A percentile compares a stretch with the other conserved stretches of the same genome.
phyloP scores from a whole-genome alignment of 1,139 yeast genomes.

The Lodderomyces metapsilosis region DNA sequence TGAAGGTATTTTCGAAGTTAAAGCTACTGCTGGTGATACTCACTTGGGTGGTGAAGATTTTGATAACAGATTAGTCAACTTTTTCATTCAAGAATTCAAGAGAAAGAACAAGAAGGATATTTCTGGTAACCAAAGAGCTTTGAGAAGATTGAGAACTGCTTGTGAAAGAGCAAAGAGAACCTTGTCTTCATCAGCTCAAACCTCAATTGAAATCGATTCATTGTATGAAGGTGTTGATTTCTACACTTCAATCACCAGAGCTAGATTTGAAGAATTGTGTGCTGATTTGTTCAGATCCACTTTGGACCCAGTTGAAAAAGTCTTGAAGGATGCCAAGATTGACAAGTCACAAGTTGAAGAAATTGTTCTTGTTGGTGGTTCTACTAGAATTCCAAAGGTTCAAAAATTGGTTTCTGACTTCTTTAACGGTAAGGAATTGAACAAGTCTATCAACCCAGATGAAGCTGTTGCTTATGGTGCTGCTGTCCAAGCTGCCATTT shows the following conservation, averaged over 20 bases:
- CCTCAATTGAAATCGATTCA: slow-evolving; percentile 96
- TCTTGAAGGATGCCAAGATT: slow-evolving; percentile 91
- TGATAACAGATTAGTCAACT: slow-evolving; percentile 93
- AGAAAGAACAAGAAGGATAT: slow-evolving; percentile 94
- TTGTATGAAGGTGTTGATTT: slow-evolving; percentile 95
- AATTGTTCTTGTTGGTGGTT: slow-evolving; percentile 99
- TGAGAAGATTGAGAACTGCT: slow-evolving; percentile 98
- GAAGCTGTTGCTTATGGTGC: slow-evolving; percentile 99
- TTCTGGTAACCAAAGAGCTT: slow-evolving; percentile 90
- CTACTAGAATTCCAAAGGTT: slow-evolving; percentile 99
- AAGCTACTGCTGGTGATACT: slow-evolving; percentile 99
- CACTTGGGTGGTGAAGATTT: slow-evolving; percentile 99
- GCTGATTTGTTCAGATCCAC: slow-evolving; percentile 95
- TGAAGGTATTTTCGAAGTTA: slow-evolving; percentile 99
- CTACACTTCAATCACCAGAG: slow-evolving; percentile 96
- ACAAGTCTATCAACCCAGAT: slow-evolving; percentile 97
- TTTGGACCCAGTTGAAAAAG: slow-evolving; percentile 97
- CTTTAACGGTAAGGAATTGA: slow-evolving; percentile 97
- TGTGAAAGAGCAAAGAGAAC: slow-evolving; percentile 99
- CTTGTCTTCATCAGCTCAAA: slow-evolving; percentile 93
- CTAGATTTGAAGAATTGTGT: slow-evolving; percentile 98
- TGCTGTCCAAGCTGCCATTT: slow-evolving; percentile 98
- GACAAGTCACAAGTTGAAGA: slow-evolving; percentile 88
- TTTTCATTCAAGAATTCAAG: slow-evolving; percentile 93
- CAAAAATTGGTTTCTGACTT: slow-evolving; percentile 96